Percentiles rank a stretch among this genome's conserved stretches.
These are phyloP conservation scores for Phyllosticta capitalensis DNA, from an alignment of 2,329 filamentous ascomycete species.

Conservation along the genomic window DNA sequence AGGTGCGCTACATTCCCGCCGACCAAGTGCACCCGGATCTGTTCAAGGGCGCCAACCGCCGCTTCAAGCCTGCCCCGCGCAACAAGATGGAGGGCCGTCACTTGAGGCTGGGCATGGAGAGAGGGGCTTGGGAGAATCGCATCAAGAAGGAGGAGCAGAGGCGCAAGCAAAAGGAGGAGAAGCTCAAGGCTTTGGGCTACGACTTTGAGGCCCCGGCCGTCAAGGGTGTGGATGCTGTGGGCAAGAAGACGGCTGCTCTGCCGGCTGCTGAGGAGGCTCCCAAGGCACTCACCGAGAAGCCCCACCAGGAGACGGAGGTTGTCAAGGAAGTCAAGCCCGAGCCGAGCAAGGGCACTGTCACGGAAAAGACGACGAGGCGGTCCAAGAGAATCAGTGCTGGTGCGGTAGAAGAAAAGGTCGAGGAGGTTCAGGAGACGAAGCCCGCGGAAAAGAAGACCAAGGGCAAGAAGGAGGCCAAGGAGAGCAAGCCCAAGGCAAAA, in stretches of 20 bases:
- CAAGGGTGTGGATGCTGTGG: conserved; percentile 51
- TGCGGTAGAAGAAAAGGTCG: conserved; percentile 5
- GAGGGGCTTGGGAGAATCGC: conserved; percentile 69
- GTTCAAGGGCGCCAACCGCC: conserved; percentile 82
- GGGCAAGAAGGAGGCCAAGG: conserved; percentile 5
- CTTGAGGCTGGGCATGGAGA: conserved; percentile 62
- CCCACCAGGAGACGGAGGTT: conserved; percentile 12
- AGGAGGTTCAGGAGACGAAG: conserved; percentile 4
- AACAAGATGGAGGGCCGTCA: conserved; percentile 74
- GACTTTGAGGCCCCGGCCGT: conserved; percentile 66
- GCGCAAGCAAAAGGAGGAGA: conserved; percentile 58
- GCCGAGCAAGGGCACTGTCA: not conserved
- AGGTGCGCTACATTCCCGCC: conserved; percentile 68
- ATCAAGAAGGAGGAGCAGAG: conserved; percentile 63
- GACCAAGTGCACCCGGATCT: conserved; percentile 71
- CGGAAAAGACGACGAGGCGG: conserved; percentile 9
- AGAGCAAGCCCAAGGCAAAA: conserved; percentile 6
- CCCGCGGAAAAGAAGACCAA: not conserved
- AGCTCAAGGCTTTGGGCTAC: conserved; percentile 73
- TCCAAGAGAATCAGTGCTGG: conserved; percentile 8
- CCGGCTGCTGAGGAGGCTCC: conserved; percentile 19
- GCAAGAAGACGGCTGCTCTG: conserved; percentile 21
- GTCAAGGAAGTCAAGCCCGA: conserved; percentile 13
- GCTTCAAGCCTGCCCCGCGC: conserved; percentile 81
- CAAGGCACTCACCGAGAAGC: conserved; percentile 18